phyloP scores from a whole-genome alignment of 2,329 filamentous ascomycete species.

The Alternaria gansuensis region DNA sequence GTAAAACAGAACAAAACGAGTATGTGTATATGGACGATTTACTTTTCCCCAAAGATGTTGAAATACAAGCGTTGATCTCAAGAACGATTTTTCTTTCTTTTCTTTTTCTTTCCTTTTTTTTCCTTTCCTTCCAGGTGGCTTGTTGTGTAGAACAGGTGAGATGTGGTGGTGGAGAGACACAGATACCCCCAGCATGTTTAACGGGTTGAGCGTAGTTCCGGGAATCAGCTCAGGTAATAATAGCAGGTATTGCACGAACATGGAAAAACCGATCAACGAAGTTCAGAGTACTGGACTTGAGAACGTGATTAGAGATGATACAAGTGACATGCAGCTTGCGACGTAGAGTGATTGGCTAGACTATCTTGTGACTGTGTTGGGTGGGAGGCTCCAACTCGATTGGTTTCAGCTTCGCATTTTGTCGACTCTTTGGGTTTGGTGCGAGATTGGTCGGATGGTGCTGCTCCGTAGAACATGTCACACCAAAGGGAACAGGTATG shows the following conservation, averaged over 20 bases:
- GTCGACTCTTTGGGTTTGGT: conserved; percentile 9
- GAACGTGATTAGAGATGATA: conserved; percentile 6
- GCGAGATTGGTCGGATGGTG: background rate
- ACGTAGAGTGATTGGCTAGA: conserved; percentile 6
- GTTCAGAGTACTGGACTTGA: background rate
- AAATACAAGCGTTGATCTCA: conserved; percentile 50
- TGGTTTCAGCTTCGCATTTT: conserved; percentile 22
- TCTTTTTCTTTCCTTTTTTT: conserved; percentile 18
- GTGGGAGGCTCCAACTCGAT: background rate
- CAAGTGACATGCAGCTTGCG: conserved; percentile 6
- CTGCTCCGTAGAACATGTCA: background rate
- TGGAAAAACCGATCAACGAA: conserved; percentile 21
- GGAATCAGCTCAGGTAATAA: conserved; percentile 23
- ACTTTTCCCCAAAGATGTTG: conserved; percentile 48
- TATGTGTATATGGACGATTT: conserved; percentile 38
- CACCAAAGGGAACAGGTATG: background rate
- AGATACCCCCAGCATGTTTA: conserved; percentile 26
- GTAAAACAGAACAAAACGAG: conserved; percentile 13
- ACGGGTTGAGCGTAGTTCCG: conserved; percentile 23
- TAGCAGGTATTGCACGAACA: conserved; percentile 30
- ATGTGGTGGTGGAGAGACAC: conserved; percentile 2
- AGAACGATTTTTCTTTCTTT: conserved; percentile 23
- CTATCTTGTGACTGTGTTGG: conserved; percentile 7
- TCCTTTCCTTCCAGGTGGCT: conserved; percentile 7
- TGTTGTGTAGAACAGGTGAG: conserved; percentile 9